Base-by-base conservation (phyloP, 257 asterid species). In the Solanum chaucha region DNA sequence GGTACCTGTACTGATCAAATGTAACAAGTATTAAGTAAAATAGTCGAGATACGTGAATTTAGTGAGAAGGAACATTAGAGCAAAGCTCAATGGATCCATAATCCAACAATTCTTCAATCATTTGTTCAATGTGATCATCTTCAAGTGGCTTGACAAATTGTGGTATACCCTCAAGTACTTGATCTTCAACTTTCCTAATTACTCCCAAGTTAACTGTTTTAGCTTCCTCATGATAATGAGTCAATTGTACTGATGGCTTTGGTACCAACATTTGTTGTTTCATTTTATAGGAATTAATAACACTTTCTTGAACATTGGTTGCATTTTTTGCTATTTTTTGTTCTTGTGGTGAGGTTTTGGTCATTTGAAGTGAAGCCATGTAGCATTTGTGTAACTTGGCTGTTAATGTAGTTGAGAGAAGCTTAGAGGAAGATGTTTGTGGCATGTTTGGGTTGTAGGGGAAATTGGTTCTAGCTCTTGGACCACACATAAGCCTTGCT, bases 321-420 rank as follows among this genome's bases (percentile, higher is more conserved):
- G 10, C 68, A 81, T 15, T 28, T 80, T 80, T 80, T 80, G 68
- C 67, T 80, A 20, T 40, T 6, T 77, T 86, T 10, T 81, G 84
- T 15, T 65, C 30, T 10, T 82, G 26, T 71, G 87, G 5, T 84
- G 88, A 22, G n/a, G 81, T 19, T 87, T 89, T 93, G 20, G 91
- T 90, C 91, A 92, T 85, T 84, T 93, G 91, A 36, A 94, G 94
- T 2, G 98, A 93, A 10, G 94, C 71, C 92, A 89, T 71, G 89
- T 96, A 95, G 78, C 99, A 96, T 81, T 92, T 96, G 87, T 95
- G 96, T 24, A 96, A 93, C 92, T 96, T 96, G 3, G 99, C 98
- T 88, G 93, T 94, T 17, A 96, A 87, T 1, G 93, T 93, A 2
- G 97, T 92, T 0, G 99, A 95, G 30, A 96, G 94, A n/a, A 91